Percentiles rank a stretch among this genome's conserved stretches.
phyloP scores from a whole-genome alignment of 257 asterid species.

The Salvia rosmarinus region DNA sequence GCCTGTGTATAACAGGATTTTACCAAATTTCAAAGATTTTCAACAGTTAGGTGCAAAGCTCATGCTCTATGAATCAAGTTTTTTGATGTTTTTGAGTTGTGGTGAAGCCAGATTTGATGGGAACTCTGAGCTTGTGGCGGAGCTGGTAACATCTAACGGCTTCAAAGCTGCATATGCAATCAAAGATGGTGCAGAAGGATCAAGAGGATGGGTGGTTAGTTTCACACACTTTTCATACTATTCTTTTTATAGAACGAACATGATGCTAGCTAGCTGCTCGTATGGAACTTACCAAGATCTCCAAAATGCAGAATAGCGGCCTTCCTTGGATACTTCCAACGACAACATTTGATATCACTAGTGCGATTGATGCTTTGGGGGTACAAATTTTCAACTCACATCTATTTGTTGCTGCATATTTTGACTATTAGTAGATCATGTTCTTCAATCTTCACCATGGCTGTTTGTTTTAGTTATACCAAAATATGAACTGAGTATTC shows the following conservation, averaged over 20 bases:
- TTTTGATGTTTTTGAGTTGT: constrained; percentile 32
- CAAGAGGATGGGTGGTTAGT: constrained; percentile 73
- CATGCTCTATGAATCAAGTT: not conserved
- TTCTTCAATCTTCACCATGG: too few species aligned
- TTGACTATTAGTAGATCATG: too few species aligned
- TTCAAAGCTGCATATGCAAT: constrained; percentile 94
- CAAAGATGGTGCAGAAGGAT: constrained; percentile 87
- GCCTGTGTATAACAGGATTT: too few species aligned
- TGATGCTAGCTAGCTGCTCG: not conserved
- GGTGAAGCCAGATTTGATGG: constrained; percentile 98
- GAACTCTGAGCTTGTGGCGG: constrained; percentile 89
- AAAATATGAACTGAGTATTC: too few species aligned
- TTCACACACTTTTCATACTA: not conserved
- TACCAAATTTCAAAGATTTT: not conserved
- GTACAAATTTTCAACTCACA: constrained; percentile 21
- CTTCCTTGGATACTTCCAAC: constrained; percentile 84
- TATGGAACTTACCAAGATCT: constrained; percentile 29
- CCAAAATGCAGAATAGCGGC: constrained; percentile 72
- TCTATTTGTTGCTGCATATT: not conserved
- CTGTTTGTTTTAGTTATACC: too few species aligned
- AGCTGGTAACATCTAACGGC: constrained; percentile 87
- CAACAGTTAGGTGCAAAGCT: not conserved
- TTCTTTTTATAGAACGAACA: not conserved
- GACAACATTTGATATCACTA: constrained; percentile 49
- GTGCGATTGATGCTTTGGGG: constrained; percentile 39